Base-by-base conservation (phyloP, 352 stramenopile genomes). In the Globisporangium irregulare region DNA sequence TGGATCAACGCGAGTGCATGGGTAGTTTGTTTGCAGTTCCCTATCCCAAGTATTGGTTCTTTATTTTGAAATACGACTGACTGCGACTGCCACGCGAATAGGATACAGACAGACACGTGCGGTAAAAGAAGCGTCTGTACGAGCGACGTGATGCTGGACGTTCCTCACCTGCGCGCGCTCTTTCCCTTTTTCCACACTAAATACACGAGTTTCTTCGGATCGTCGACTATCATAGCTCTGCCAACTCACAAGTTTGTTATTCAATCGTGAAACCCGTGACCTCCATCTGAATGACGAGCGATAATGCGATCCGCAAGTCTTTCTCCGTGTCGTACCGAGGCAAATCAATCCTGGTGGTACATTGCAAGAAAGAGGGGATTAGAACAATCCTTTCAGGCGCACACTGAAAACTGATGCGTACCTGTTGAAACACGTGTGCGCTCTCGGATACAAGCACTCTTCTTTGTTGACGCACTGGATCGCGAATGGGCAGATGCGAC, bases 381-480 rank as follows among this genome's bases (percentile, higher is more conserved):
- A 32, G 29, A 32, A 32, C 29, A 32, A 32, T 32, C 29, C 29
- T 32, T 51, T 61, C 14, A 50, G 32, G 32, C 27, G 25, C 32
- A 38, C 4, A 64, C 29, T 18, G 38, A 8, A 43, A 7, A 29
- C 38, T 4, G 65, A 1, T 20, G 14, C 59, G 51, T 22, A 94
- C 86, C 88, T 81, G 54, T 95, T 95, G 73, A 95, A 95, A 62
- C 88, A 95, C 20, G 88, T 95, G 69, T 95, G 88, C 0, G 88
- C 88, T 55, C 88, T 79, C 46, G 88, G 88, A 68, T 95, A 95
- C 38, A 94, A 67, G 69, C 85, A 92, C 66, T 94, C 88, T 22
- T 92, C 78, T 56, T 84, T 84, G 67, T 27, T 80, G n/a, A 96
- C 86, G 61, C 83, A 92, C 74, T 96, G 84, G 69, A 95, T 93